Evolutionary conservation across 1,139 yeast genomes (phyloP).

Genomic region (Kodamaea alishanica): DNA sequence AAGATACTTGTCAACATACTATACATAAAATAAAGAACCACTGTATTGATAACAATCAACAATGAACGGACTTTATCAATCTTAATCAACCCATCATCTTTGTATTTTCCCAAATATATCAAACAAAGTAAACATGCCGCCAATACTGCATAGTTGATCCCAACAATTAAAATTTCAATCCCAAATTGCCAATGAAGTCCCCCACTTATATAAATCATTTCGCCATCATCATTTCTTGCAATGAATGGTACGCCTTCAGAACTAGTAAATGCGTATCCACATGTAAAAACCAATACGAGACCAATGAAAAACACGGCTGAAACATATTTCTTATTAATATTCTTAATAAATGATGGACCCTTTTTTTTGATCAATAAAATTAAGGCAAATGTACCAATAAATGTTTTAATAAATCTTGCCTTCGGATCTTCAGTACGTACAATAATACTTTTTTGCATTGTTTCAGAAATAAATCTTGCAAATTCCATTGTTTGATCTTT

Average conservation of each 20-base stretch:
- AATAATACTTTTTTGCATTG: constrained; percentile 39
- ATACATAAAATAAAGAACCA: constrained; percentile 27
- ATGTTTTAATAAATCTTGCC: constrained; percentile 43
- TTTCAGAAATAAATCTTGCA: constrained; percentile 50
- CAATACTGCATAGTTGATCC: constrained; percentile 44
- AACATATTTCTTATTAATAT: constrained; percentile 29
- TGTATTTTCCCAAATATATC: constrained; percentile 34
- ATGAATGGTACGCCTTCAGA: constrained; percentile 61
- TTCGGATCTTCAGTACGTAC: constrained; percentile 42
- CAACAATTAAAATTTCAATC: constrained; percentile 53
- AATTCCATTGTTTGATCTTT: constrained; percentile 41
- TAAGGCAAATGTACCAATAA: constrained; percentile 40
- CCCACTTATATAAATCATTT: constrained; percentile 55
- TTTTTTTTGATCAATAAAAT: constrained; percentile 50
- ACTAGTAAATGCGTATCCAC: constrained; percentile 64
- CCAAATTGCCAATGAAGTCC: constrained; percentile 69
- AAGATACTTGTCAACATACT: constrained; percentile 40
- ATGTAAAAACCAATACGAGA: constrained; percentile 41
- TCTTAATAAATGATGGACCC: constrained; percentile 36
- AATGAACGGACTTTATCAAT: constrained; percentile 16
- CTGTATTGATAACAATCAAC: constrained; percentile 19
- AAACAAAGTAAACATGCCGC: constrained; percentile 38
- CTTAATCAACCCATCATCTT: constrained; percentile 18
- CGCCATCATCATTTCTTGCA: constrained; percentile 47
- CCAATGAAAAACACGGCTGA: constrained; percentile 38